These are phyloP conservation scores for Phoma sp. DNA, from an alignment of 2,329 filamentous ascomycete species.

Conservation along the genomic window DNA sequence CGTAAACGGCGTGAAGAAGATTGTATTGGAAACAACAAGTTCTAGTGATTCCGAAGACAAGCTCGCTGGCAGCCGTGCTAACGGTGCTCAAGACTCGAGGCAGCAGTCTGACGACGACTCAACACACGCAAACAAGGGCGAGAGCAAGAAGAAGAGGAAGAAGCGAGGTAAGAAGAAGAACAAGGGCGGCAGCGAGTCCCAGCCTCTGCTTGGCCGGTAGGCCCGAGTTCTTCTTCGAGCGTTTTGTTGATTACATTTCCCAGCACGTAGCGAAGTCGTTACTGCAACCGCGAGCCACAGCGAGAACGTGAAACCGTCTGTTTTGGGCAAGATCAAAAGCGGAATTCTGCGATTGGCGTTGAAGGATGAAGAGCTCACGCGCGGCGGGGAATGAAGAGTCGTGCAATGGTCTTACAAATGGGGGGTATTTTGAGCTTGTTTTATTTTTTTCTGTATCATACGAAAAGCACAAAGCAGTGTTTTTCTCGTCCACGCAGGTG, in stretches of 20 bases:
- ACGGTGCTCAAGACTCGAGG: conserved; percentile 29
- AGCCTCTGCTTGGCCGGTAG: conserved; percentile 39
- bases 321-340: neutral
- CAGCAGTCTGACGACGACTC: conserved; percentile 32
- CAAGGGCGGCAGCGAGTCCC: conserved; percentile 39
- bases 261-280: neutral
- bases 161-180: conserved; percentile 50
- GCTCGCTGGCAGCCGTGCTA: conserved; percentile 22
- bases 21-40: conserved; percentile 74
- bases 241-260: neutral
- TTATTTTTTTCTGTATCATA: conserved; percentile 12
- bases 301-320: neutral
- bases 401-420: conserved; percentile 8
- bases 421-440: neutral
- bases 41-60: conserved; percentile 55
- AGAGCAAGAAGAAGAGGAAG: conserved; percentile 48
- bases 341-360: neutral
- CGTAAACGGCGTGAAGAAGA: conserved; percentile 75
- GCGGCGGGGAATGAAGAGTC: neutral
- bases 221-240: conserved; percentile 8
- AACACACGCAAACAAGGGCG: conserved; percentile 35
- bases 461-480: neutral
- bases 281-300: neutral
- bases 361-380: neutral
- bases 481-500: no score